Evolutionary conservation across 768 basidiomycete species (phyloP).

Genomic region (Tephrocybe sp.): DNA sequence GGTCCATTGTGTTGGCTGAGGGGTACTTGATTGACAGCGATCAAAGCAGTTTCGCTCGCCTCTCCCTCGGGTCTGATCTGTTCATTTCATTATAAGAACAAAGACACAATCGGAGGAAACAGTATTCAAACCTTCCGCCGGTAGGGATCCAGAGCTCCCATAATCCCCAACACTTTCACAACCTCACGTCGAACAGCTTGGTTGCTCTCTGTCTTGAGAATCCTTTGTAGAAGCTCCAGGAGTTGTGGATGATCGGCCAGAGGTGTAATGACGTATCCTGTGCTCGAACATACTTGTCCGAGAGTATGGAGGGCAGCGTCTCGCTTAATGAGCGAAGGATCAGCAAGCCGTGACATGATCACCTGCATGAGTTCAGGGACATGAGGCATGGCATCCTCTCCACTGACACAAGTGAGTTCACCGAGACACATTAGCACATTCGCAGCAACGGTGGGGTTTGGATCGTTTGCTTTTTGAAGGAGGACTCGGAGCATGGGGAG

Average conservation of each 20-base stretch:
- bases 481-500: conserved; percentile 92
- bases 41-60: conserved; percentile 54
- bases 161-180: conserved; percentile 91
- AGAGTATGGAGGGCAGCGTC: conserved; percentile 93
- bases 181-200: conserved; percentile 79
- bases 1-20: conserved; percentile 58
- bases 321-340: conserved; percentile 83
- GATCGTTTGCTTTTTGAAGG: conserved; percentile 83
- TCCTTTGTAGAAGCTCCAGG: conserved; percentile 78
- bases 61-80: conserved; percentile 59
- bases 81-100: conserved; percentile 32
- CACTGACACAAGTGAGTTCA: conserved; percentile 88
- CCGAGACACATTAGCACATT: conserved; percentile 93
- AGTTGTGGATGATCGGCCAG: conserved; percentile 90
- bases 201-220: conserved; percentile 78
- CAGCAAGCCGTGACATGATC: conserved; percentile 85
- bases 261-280: conserved; percentile 91
- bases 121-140: conserved; percentile 68
- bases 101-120: neutral
- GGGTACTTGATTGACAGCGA: conserved; percentile 67
- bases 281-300: conserved; percentile 93
- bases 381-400: conserved; percentile 83
- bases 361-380: conserved; percentile 88
- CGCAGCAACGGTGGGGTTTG: conserved; percentile 84
- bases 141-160: conserved; percentile 96